Percentiles rank a stretch among this genome's conserved stretches.
These are phyloP conservation scores for Pseudopediastrum boryanum DNA, from an alignment of 139 green algal genomes.

Conservation along the genomic window DNA sequence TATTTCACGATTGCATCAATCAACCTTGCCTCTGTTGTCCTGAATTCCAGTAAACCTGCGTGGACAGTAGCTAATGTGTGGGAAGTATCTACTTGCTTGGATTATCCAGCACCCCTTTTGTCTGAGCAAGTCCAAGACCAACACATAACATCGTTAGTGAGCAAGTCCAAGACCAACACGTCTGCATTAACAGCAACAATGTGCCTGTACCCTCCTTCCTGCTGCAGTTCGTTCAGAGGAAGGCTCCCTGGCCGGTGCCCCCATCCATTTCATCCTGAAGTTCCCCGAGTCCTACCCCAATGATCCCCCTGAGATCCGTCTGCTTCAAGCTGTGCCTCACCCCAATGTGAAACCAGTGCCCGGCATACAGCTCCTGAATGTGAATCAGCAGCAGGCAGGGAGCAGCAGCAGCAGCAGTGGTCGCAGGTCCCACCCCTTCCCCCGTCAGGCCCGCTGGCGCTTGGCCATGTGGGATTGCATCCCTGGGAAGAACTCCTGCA, in stretches of 20 bases:
- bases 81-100: no score
- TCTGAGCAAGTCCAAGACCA: no score
- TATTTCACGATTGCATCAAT: no score
- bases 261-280: slow-evolving; percentile 26
- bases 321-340: slow-evolving; percentile 16
- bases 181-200: no score
- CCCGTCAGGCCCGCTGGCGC: slow-evolving; percentile 1
- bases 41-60: no score
- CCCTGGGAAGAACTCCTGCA: slow-evolving; percentile 37
- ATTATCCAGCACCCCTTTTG: no score
- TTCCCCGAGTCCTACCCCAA: slow-evolving; percentile 15
- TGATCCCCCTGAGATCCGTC: slow-evolving; percentile 2
- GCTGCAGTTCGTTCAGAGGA: slow-evolving; percentile 8
- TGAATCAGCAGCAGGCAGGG: background rate
- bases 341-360: slow-evolving; percentile 18
- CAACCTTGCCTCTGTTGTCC: no score
- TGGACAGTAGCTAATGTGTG: no score
- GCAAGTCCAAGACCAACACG: no score
- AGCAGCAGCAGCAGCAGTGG: background rate
- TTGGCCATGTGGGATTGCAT: slow-evolving; percentile 35
- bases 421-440: background rate
- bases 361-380: background rate
- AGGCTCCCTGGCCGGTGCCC: background rate
- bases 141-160: no score
- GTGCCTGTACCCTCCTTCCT: background rate